phyloP scores from a whole-genome alignment of 1,284 basidiomycete species.

The Moesziomyces sp. region DNA sequence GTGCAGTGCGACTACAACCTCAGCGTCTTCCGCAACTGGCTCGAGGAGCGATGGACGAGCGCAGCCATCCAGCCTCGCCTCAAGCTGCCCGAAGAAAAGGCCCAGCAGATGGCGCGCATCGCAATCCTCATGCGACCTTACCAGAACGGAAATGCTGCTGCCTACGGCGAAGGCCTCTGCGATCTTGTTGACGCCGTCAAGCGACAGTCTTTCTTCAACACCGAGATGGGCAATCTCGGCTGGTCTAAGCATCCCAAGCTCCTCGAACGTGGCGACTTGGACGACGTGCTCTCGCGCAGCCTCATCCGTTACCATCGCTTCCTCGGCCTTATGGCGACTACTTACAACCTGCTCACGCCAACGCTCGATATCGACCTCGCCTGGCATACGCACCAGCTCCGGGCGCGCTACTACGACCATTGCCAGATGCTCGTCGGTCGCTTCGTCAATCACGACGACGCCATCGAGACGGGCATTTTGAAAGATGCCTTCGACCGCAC shows the following conservation, averaged over 20 bases:
- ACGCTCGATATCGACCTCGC: slow-evolving; percentile 60
- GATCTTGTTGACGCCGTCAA: slow-evolving; percentile 47
- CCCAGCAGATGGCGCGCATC: slow-evolving; percentile 32
- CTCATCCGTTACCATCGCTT: slow-evolving; percentile 55
- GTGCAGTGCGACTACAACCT: slow-evolving; percentile 27
- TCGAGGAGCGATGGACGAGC: slow-evolving; percentile 26
- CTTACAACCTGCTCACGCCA: slow-evolving; percentile 33
- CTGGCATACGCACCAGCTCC: slow-evolving; percentile 60
- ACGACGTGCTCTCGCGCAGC: slow-evolving; percentile 31
- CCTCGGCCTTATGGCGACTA: slow-evolving; percentile 31
- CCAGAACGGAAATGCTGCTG: slow-evolving; percentile 39
- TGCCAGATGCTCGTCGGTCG: slow-evolving; percentile 42
- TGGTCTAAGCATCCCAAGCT: slow-evolving; percentile 40
- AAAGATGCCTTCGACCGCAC: slow-evolving; percentile 53
- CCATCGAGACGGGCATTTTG: slow-evolving; percentile 50
- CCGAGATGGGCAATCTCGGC: slow-evolving; percentile 43
- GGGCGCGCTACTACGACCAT: slow-evolving; percentile 36
- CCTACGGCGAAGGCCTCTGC: slow-evolving; percentile 40
- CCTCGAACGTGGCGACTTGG: slow-evolving; percentile 22
- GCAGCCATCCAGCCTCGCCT: slow-evolving; percentile 15
- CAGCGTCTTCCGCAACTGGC: slow-evolving; percentile 24
- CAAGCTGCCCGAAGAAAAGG: slow-evolving; percentile 18
- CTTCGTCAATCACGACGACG: slow-evolving; percentile 61
- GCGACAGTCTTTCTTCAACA: slow-evolving; percentile 42
- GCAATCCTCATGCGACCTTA: slow-evolving; percentile 36